Evolutionary conservation across 2,329 filamentous ascomycete genomes (phyloP).

Genomic region (Fusarium robinianum): DNA sequence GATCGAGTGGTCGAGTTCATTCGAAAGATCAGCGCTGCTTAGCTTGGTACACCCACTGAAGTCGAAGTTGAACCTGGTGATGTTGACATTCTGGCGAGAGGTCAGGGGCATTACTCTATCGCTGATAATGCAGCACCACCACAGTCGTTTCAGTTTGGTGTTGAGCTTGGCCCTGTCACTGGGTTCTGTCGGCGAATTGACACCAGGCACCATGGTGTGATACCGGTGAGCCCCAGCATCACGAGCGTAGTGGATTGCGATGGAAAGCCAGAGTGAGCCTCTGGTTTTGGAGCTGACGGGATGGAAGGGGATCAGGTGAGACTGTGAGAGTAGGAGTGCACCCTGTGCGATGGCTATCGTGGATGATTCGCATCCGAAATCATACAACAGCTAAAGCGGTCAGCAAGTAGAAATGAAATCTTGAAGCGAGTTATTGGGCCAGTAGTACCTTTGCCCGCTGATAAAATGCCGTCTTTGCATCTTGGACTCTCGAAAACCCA

Average conservation of each 20-base stretch:
- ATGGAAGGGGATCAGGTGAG: too few relatives aligned
- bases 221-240: conserved; percentile 2
- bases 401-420: too few relatives aligned
- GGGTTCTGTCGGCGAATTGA: background rate
- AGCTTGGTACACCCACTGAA: conserved; percentile 7
- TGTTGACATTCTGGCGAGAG: conserved; percentile 15
- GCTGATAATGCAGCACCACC: conserved; percentile 17
- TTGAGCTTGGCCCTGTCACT: background rate
- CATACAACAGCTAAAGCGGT: too few relatives aligned
- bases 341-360: background rate
- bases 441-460: background rate
- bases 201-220: conserved; percentile 7
- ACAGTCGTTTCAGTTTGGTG: conserved; percentile 8
- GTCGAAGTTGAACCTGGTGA: conserved; percentile 16
- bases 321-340: too few relatives aligned
- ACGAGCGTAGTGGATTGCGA: background rate
- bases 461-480: background rate
- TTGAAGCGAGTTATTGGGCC: too few relatives aligned
- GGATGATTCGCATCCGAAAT: background rate
- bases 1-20: conserved; percentile 11
- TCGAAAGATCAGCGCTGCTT: conserved; percentile 2
- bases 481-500: background rate
- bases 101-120: conserved; percentile 15
- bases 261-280: background rate
- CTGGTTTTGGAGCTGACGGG: background rate